Evolutionary conservation across 1,139 yeast species (phyloP).

Genomic region (Magnusiomyces ingens): DNA sequence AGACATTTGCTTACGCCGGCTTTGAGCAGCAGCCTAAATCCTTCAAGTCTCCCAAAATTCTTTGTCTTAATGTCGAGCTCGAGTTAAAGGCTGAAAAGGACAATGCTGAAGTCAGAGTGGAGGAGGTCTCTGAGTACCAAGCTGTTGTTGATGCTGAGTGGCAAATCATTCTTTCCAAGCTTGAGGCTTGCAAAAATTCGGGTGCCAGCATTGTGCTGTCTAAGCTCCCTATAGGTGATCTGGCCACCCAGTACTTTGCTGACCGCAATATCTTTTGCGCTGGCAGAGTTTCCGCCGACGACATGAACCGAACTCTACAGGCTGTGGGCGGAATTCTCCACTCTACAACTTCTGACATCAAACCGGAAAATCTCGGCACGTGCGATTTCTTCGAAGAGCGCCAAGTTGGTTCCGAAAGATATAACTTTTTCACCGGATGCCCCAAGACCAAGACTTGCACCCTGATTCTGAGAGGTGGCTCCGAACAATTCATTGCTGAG

Average conservation of each 20-base stretch:
- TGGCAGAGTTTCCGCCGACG: constrained; percentile 85
- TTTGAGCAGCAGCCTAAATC: constrained; percentile 96
- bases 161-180: constrained; percentile 79
- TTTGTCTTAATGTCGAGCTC: constrained; percentile 82
- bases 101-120: constrained; percentile 97
- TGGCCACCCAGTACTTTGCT: constrained; percentile 97
- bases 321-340: constrained; percentile 94
- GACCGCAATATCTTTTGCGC: constrained; percentile 96
- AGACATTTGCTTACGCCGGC: constrained; percentile 95
- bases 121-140: constrained; percentile 89
- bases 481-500: constrained; percentile 97
- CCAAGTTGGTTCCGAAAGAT: constrained; percentile 93
- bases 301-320: constrained; percentile 83
- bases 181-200: constrained; percentile 70
- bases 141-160: constrained; percentile 98
- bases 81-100: constrained; percentile 98
- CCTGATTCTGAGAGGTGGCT: constrained; percentile 89
- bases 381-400: constrained; percentile 84
- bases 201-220: constrained; percentile 94
- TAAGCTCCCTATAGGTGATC: constrained; percentile 93
- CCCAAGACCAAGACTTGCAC: constrained; percentile 93
- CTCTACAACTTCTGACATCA: constrained; percentile 79
- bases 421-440: constrained; percentile 86
- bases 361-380: constrained; percentile 68
- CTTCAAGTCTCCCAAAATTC: constrained; percentile 71